These are phyloP conservation scores for Paramecium bursaria DNA, from an alignment of 73 alveolate genomes.

Conservation along the genomic window DNA sequence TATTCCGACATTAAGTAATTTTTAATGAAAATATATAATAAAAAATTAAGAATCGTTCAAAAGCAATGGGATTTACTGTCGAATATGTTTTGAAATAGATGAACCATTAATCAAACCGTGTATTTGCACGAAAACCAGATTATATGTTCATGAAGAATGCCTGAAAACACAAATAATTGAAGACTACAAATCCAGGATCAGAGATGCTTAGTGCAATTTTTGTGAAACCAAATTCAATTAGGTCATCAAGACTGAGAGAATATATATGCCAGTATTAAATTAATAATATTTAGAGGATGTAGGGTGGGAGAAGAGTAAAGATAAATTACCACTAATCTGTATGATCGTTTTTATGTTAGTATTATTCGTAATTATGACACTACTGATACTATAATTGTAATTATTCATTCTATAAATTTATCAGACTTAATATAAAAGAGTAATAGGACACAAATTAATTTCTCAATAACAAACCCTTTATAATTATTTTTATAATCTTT, in stretches of 20 bases:
- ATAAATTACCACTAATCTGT: conserved; percentile 20
- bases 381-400: conserved; percentile 30
- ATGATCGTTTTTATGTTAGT: conserved; percentile 1
- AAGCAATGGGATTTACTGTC: neutral
- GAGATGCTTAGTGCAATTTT: conserved; percentile 30
- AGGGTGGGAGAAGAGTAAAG: conserved; percentile 50
- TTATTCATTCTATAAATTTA: neutral
- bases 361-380: conserved; percentile 1
- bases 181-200: conserved; percentile 24
- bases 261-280: conserved; percentile 22
- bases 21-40: too few species aligned
- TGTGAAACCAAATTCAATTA: conserved; percentile 15
- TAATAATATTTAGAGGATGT: neutral
- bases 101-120: conserved; percentile 44
- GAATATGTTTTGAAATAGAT: conserved; percentile 51
- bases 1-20: too few species aligned
- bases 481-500: conserved; percentile 27
- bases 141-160: conserved; percentile 57
- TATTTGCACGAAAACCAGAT: conserved; percentile 19
- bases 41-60: conserved; percentile 26
- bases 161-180: conserved; percentile 18
- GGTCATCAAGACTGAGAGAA: neutral
- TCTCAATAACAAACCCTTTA: neutral
- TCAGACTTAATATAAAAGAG: conserved; percentile 4
- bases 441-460: conserved; percentile 5